Conservation (phyloP, 345 rosid genomes). For the Stellera chamaejasme region DNA sequence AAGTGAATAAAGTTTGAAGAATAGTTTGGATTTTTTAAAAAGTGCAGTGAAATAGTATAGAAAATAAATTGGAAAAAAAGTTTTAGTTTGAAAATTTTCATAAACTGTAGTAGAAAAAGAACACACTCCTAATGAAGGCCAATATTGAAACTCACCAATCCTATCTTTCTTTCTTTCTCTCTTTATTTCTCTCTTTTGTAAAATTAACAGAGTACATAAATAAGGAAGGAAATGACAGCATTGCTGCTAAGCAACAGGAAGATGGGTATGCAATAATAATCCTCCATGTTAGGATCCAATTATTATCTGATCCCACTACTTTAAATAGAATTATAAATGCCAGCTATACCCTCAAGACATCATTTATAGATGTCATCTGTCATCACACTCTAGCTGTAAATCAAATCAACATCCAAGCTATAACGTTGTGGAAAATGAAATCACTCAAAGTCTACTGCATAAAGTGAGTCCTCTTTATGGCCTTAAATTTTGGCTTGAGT, state of each 20-base stretch:
- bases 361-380: too few relatives aligned
- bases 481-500: slow-evolving; percentile 27
- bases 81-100: too few relatives aligned
- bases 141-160: neutral
- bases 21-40: too few relatives aligned
- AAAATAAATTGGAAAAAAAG: too few relatives aligned
- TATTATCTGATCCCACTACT: slow-evolving; percentile 23
- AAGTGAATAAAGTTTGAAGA: too few relatives aligned
- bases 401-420: slow-evolving; percentile 17
- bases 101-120: too few relatives aligned
- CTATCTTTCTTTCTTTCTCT: too few relatives aligned
- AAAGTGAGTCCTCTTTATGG: slow-evolving; percentile 17
- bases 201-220: neutral
- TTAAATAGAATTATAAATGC: slow-evolving; percentile 18
- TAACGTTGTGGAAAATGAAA: slow-evolving; percentile 7
- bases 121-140: neutral
- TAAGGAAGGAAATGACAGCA: neutral
- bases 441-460: slow-evolving; percentile 17
- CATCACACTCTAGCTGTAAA: neutral
- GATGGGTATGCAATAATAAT: neutral
- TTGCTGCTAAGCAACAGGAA: neutral
- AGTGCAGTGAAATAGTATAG: too few relatives aligned
- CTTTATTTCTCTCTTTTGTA: neutral
- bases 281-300: neutral
- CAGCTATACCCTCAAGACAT: slow-evolving; percentile 2